Base-by-base conservation (phyloP, 768 basidiomycete genomes). In the Mrakia frigida region DNA sequence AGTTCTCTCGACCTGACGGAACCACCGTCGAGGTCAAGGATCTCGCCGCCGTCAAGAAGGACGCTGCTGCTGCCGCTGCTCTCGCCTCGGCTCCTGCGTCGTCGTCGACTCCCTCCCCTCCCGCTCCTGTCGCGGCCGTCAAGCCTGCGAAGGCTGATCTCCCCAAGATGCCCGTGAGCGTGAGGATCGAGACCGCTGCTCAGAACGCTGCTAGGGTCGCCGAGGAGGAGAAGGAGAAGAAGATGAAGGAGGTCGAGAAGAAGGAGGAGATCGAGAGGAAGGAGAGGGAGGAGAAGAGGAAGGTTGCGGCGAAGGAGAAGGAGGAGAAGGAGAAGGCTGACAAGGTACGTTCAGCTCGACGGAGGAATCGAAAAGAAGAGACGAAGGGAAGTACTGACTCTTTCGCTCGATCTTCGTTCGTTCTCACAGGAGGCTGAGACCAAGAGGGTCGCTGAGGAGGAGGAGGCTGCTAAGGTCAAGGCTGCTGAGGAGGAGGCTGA, bases 61-160 rank as follows among this genome's bases (percentile, higher is more conserved):
- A 85, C 52, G 83, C 86, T 0, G 81, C 86, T 2, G 81, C 84
- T 0, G 65, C 28, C 28, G 23, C 59, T 2, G 63, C 68, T 33
- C 13, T 56, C 33, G 28, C 74, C n/a, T 3, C 84, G 86, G 0
- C 82, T 86, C 79, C 86, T 4, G 81, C 85, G 33, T 82, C 82
- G 0, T 79, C 79, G 65, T 53, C 59, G 39, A 37, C 41, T 35
- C 33, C 75, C 73, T 53, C 78, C 77, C 81, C 85, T 46, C 82
- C 85, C 53, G 91, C 92, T 85, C 88, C 85, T 85, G 89, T 85
- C 23, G 86, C 86, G 80, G 87, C 88, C 72, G 86, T 87, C 37
- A 88, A 88, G 80, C 25, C 39, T 23, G 39, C 39, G 35, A 68
- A 68, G 65, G 21, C 65, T 21, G 39, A 68, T 37, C 65, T 68